Evolutionary conservation across 176 grass and related monocot species (phyloP).

Genomic region (Tillandsia fasciculata): DNA sequence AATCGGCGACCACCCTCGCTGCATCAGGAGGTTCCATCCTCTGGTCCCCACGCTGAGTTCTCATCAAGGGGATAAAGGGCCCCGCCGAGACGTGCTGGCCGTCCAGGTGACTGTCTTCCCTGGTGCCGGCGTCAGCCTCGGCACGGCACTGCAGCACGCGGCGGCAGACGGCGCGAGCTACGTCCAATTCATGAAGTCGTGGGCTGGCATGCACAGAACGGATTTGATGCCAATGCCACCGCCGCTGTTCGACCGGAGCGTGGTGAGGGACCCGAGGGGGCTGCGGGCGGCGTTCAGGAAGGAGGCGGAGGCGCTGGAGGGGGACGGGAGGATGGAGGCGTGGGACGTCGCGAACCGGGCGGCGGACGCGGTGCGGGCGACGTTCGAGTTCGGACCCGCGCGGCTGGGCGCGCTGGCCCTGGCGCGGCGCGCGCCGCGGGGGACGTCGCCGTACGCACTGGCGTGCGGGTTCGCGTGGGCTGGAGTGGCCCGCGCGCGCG

Average conservation of each 20-base stretch:
- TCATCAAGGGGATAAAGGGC: not conserved
- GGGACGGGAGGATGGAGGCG: not conserved
- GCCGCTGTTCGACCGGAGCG: not conserved
- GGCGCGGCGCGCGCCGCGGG: not conserved
- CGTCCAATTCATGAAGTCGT: conserved; percentile 36
- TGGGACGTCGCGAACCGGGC: not conserved
- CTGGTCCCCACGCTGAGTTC: not conserved
- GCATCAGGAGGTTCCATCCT: conserved; percentile 17
- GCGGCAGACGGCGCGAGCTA: conserved; percentile 27
- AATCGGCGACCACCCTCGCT: conserved; percentile 3
- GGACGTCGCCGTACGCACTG: conserved; percentile 1
- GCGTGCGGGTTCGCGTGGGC: conserved; percentile 13
- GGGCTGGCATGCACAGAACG: conserved; percentile 2
- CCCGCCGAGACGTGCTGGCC: conserved; percentile 13
- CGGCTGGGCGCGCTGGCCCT: not conserved
- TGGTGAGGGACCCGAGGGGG: not conserved
- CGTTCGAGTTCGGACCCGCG: not conserved
- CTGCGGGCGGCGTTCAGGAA: not conserved
- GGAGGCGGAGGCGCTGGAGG: not conserved
- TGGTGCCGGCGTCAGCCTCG: conserved; percentile 24
- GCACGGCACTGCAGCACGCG: conserved; percentile 26
- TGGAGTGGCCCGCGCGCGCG: conserved; percentile 4
- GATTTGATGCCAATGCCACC: not conserved
- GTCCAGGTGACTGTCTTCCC: conserved; percentile 35
- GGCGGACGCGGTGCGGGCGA: not conserved